Evolutionary conservation across 345 rosid species (phyloP).

Genomic region (Viola odorata): DNA sequence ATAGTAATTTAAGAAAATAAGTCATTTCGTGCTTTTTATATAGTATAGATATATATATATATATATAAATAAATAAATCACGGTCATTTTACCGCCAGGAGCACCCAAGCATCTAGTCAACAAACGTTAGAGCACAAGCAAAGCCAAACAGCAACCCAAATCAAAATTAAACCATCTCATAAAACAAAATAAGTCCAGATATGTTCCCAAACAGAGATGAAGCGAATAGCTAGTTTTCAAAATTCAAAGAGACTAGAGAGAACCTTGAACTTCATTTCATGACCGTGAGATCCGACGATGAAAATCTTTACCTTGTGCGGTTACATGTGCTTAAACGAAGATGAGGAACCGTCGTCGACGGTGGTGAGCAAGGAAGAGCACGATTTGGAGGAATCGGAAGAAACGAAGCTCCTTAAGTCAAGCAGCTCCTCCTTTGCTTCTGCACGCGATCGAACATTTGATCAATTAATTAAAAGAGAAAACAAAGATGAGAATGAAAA

Average conservation of each 20-base stretch:
- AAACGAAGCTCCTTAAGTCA: conserved; percentile 16
- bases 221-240: no score
- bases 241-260: no score
- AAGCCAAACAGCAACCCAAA: conserved; percentile 1
- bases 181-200: neutral
- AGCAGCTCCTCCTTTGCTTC: conserved; percentile 29
- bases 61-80: no score
- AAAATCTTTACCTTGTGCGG: conserved; percentile 28
- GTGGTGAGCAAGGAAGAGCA: conserved; percentile 38
- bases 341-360: conserved; percentile 3
- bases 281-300: conserved; percentile 28
- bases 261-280: conserved; percentile 56
- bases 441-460: neutral
- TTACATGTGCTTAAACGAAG: conserved; percentile 31
- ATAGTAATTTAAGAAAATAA: no score
- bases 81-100: no score
- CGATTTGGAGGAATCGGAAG: conserved; percentile 23
- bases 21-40: no score
- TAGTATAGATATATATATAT: no score
- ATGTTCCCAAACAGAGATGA: no score
- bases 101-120: no score
- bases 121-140: no score
- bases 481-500: neutral
- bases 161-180: neutral
- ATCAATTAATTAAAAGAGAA: neutral